phyloP scores from a whole-genome alignment of 2,329 filamentous ascomycete genomes.

The Talaromyces verruculosus region DNA sequence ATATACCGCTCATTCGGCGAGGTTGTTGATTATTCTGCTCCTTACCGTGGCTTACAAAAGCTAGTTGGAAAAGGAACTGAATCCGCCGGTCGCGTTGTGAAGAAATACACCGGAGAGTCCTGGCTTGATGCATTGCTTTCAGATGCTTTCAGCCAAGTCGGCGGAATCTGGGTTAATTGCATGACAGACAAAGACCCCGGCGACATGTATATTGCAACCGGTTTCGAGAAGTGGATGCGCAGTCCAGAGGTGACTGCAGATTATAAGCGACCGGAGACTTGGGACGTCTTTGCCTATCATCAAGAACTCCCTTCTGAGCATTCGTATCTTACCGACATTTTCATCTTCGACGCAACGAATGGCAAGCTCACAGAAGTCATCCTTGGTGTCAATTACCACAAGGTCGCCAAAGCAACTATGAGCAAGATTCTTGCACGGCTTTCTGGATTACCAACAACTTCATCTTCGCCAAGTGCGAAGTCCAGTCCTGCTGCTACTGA shows the following conservation, averaged over 20 bases:
- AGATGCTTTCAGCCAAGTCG: slow-evolving; percentile 35
- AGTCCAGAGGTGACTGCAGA: slow-evolving; percentile 18
- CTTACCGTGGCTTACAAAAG: slow-evolving; percentile 23
- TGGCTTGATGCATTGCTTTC: slow-evolving; percentile 27
- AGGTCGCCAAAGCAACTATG: slow-evolving; percentile 24
- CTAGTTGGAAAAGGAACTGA: slow-evolving; percentile 25
- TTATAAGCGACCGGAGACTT: slow-evolving; percentile 20
- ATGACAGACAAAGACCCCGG: slow-evolving; percentile 26
- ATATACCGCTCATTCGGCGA: slow-evolving; percentile 23
- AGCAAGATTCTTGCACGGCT: slow-evolving; percentile 19
- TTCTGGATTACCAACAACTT: slow-evolving; percentile 4
- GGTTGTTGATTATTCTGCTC: slow-evolving; percentile 22
- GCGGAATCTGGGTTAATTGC: slow-evolving; percentile 34
- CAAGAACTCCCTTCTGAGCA: slow-evolving; percentile 23
- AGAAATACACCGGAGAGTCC: slow-evolving; percentile 17
- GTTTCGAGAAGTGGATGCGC: slow-evolving; percentile 27
- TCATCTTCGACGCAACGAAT: slow-evolving; percentile 29
- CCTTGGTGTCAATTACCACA: slow-evolving; percentile 28
- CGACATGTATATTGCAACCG: slow-evolving; percentile 33
- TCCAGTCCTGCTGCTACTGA: not conserved
- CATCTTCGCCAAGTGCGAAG: not conserved
- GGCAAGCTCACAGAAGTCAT: slow-evolving; percentile 28
- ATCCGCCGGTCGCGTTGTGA: slow-evolving; percentile 24
- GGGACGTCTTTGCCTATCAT: slow-evolving; percentile 29
- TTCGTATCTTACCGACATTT: slow-evolving; percentile 27